phyloP scores from a whole-genome alignment of 2,329 filamentous ascomycete genomes.

The Penicillium sp. region DNA sequence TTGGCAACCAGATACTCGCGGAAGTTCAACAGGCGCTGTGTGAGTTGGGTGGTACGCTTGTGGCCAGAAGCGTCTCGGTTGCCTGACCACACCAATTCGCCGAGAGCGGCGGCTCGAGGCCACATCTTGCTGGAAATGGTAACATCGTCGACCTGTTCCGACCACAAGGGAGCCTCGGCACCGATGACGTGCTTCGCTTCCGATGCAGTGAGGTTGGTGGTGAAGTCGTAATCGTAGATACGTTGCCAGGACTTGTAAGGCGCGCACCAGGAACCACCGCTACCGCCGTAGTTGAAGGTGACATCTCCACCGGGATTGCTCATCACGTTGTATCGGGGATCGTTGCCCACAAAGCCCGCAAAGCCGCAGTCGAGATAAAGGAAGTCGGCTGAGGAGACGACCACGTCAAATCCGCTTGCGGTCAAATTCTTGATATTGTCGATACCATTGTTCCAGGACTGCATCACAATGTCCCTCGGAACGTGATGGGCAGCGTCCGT shows the following conservation, averaged over 20 bases:
- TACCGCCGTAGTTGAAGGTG: conserved; percentile 52
- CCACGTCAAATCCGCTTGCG: conserved; percentile 47
- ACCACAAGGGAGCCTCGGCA: conserved; percentile 49
- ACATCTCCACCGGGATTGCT: conserved; percentile 44
- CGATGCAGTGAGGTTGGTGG: conserved; percentile 41
- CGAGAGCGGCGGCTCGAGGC: conserved; percentile 53
- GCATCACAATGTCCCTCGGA: conserved; percentile 48
- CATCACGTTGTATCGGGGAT: conserved; percentile 51
- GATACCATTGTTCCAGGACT: conserved; percentile 52
- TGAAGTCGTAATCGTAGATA: conserved; percentile 56
- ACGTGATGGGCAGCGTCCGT: conserved; percentile 43
- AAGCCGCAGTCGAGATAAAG: conserved; percentile 53
- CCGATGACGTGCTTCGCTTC: conserved; percentile 49
- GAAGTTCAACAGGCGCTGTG: conserved; percentile 54
- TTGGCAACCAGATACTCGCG: conserved; percentile 54
- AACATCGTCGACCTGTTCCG: conserved; percentile 51
- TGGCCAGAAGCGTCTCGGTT: conserved; percentile 46
- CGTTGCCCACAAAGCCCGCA: conserved; percentile 51
- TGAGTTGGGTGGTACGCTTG: conserved; percentile 49
- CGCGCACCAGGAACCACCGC: conserved; percentile 52
- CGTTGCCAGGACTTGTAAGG: conserved; percentile 58
- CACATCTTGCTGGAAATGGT: conserved; percentile 49
- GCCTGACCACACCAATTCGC: conserved; percentile 52
- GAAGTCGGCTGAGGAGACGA: conserved; percentile 53
- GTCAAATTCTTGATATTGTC: conserved; percentile 49